Conservation (phyloP, 2,329 filamentous ascomycete genomes). For the Thielaviopsis populi region DNA sequence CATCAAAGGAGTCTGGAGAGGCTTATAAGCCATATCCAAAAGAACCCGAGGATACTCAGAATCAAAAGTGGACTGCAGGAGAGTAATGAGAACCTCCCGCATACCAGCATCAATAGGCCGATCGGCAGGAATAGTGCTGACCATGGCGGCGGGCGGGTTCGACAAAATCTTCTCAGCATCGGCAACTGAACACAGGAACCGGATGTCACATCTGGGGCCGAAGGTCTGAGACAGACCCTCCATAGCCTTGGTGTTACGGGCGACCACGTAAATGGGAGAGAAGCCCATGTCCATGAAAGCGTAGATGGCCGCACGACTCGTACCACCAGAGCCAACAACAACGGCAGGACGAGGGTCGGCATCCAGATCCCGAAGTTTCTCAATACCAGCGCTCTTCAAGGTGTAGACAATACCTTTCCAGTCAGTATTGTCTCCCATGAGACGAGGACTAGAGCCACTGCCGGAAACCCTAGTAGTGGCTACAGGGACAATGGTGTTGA, state of each 20-base stretch:
- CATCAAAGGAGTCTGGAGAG: conserved; percentile 69
- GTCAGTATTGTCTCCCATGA: conserved; percentile 87
- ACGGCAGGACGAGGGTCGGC: conserved; percentile 39
- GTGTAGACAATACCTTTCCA: conserved; percentile 83
- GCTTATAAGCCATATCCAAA: conserved; percentile 95
- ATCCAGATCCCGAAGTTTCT: conserved; percentile 21
- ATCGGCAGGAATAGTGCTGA: conserved; percentile 85
- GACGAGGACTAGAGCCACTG: conserved; percentile 19
- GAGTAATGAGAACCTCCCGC: conserved; percentile 45
- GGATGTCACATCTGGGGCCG: conserved; percentile 55
- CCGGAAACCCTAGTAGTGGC: conserved; percentile 21
- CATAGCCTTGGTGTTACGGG: conserved; percentile 57
- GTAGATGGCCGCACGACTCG: conserved; percentile 79
- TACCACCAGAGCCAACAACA: conserved; percentile 83
- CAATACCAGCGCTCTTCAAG: conserved; percentile 53
- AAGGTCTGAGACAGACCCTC: conserved; percentile 55
- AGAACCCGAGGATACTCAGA: conserved; percentile 41
- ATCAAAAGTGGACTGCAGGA: conserved; percentile 28
- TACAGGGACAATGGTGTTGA: conserved; percentile 77
- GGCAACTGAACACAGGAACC: conserved; percentile 36
- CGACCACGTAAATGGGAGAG: conserved; percentile 73
- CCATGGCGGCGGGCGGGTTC: conserved; percentile 50
- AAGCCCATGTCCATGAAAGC: conserved; percentile 73
- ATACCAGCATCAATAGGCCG: conserved; percentile 61
- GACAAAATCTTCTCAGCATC: conserved; percentile 28